Evolutionary conservation across 2,329 filamentous ascomycete species (phyloP).

Genomic region (Thyridium curvatum): DNA sequence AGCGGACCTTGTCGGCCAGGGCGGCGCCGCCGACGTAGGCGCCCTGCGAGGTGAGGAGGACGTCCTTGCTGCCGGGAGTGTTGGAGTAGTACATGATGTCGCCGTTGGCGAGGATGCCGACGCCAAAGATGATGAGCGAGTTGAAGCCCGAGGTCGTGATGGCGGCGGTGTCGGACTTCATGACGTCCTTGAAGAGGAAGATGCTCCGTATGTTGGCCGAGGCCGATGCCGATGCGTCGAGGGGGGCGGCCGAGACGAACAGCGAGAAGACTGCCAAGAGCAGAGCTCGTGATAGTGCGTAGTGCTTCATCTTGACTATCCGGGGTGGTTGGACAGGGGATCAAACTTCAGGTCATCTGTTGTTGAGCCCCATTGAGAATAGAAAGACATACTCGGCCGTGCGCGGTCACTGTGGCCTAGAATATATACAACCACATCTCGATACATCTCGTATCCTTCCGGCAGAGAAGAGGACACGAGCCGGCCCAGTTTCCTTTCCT

Average conservation of each 20-base stretch:
- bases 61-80: conserved; percentile 26
- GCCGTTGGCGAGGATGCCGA: conserved; percentile 33
- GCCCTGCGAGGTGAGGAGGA: conserved; percentile 27
- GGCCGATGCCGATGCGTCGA: neutral
- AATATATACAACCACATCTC: too few relatives aligned
- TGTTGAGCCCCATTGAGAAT: too few relatives aligned
- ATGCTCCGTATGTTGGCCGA: conserved; percentile 18
- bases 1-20: conserved; percentile 16
- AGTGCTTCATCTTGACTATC: too few relatives aligned
- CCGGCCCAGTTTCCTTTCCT: too few relatives aligned
- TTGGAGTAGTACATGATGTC: conserved; percentile 40
- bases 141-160: conserved; percentile 35
- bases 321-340: too few relatives aligned
- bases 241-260: neutral
- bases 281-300: too few relatives aligned
- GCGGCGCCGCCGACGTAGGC: conserved; percentile 40
- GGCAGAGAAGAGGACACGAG: too few relatives aligned
- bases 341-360: too few relatives aligned
- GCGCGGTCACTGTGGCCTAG: too few relatives aligned
- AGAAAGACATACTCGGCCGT: too few relatives aligned
- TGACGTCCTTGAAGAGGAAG: conserved; percentile 35
- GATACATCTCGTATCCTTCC: too few relatives aligned
- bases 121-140: conserved; percentile 33
- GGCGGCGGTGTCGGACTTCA: conserved; percentile 34
- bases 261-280: too few relatives aligned